Base-by-base conservation (phyloP, 108 stramenopile species). In the Cyclostephanos invisitatus region DNA sequence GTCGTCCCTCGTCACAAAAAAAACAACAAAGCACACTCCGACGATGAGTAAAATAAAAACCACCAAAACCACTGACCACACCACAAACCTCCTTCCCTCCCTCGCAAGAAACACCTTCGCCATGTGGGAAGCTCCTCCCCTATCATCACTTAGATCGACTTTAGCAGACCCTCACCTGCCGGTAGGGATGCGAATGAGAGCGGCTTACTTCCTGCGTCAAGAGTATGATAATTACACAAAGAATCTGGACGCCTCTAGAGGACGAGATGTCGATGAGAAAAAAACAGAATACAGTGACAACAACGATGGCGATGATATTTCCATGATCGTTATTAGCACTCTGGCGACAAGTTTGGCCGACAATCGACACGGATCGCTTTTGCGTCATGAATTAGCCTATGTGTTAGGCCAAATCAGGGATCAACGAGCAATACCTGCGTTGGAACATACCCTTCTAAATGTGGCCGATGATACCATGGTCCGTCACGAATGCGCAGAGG, bases 331-430 rank as follows among this genome's bases (percentile, higher is more conserved):
- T 27, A 73, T 92, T 5, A 32, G 69, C 20, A 69, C 83, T 9
- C 80, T 97, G 2, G 71, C 75, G 29, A 40, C 62, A 9, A 86
- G 86, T 49, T 72, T 95, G 9, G 35, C 51, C 11, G 74, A 83
- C 38, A 27, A 59, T 27, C 48, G 67, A 17, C 94, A 95, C 72
- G 96, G 97, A 61, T 85, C 90, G 18, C 81, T 99, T 17, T 73
- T 99, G 25, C 84, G 99, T 15, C 99, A 99, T 74, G 99, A 99
- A 85, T 89, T 97, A 64, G 98, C 97, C 32, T 99, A 98, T 77
- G 96, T 98, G 8, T 73, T 99, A 58, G 99, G 99, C 29, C 99
- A 99, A 67, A 78, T 99, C 70, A 83, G 93, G 24, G 83, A 96
- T 65, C 69, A 75, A 28, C 70, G 78, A 48, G 90, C 69, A 63